Conservation (phyloP, 306 rosid genomes). For the Vachellia pachyceras region DNA sequence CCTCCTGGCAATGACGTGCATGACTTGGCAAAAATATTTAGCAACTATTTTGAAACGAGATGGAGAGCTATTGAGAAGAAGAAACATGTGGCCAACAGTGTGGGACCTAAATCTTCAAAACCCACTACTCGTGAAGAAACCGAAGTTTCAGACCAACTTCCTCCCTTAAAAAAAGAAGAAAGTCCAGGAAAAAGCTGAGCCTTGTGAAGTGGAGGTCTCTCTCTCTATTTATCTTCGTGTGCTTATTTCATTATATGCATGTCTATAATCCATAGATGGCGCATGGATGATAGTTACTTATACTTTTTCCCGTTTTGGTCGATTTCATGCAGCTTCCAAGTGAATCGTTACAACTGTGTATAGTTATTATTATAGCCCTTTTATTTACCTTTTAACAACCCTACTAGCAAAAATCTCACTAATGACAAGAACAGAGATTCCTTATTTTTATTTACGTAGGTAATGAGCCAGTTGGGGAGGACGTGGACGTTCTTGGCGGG, state of each 20-base stretch:
- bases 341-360: neutral
- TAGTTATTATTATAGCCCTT: neutral
- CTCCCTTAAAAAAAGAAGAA: conserved; percentile 53
- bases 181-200: conserved; percentile 3
- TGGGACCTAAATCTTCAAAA: conserved; percentile 53
- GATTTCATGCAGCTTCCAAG: neutral
- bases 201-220: neutral
- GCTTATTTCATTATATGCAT: neutral
- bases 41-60: neutral
- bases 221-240: neutral
- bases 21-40: neutral
- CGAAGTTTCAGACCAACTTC: conserved; percentile 31
- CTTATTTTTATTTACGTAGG: neutral
- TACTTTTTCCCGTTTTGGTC: neutral
- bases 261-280: neutral
- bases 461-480: neutral
- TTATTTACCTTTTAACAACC: neutral
- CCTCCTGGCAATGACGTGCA: conserved; percentile 69
- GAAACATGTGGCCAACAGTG: conserved; percentile 47
- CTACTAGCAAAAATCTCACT: neutral
- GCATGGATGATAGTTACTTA: neutral
- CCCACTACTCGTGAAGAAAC: conserved; percentile 33
- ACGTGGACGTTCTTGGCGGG: neutral
- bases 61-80: neutral
- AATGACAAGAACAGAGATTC: neutral